Base-by-base conservation (phyloP, 1,284 basidiomycete genomes). In the Omphalotus olearius region DNA sequence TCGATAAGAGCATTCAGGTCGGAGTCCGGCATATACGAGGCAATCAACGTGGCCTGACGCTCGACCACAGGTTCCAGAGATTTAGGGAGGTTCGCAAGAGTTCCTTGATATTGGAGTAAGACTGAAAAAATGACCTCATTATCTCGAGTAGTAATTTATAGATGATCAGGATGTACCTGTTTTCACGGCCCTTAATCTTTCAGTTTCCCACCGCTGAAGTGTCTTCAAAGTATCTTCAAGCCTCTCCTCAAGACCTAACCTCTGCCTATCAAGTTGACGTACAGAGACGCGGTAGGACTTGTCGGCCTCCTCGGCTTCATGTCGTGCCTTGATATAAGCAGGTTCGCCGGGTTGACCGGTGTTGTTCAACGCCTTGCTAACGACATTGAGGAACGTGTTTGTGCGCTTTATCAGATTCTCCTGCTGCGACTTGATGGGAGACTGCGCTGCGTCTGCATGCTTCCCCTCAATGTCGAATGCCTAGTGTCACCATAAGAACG, bases 1-100 rank as follows among this genome's bases (percentile, higher is more conserved):
- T 95, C 92, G 57, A 96, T 93, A 54, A 94, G 78, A 4, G 85
- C 88, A 17, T 73, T 84, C 54, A 90, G 69, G 66, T 96, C 93
- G 1, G 83, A 82, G 56, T 94, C 91, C 2, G 93, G 92, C 58
- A 93, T 83, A 67, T 83, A 95, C 1, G 90, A 81, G 43, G 91
- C 80, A 56, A 94, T 79, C 41, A 91, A 78, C 1, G 88, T 85
- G 1, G 76, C 71, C 1, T 88, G 89, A 47, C 82, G 80, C 60
- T 90, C 83, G 35, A 85, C 65, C 4, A 87, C 78, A 0, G 80
- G 72, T 33, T 80, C 78, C 42, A 90, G 71, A 11, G 80, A 75
- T 58, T 82, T 80, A 9, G 86, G 85, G 5, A 93, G 68, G 60
- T 83, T 85, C 11, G 79, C 71, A 23, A 94, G 65, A 1, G 87